Percentiles rank a stretch among this genome's conserved stretches.
Conservation (phyloP, 805 yeast species). For the Metschnikowia borealis region DNA sequence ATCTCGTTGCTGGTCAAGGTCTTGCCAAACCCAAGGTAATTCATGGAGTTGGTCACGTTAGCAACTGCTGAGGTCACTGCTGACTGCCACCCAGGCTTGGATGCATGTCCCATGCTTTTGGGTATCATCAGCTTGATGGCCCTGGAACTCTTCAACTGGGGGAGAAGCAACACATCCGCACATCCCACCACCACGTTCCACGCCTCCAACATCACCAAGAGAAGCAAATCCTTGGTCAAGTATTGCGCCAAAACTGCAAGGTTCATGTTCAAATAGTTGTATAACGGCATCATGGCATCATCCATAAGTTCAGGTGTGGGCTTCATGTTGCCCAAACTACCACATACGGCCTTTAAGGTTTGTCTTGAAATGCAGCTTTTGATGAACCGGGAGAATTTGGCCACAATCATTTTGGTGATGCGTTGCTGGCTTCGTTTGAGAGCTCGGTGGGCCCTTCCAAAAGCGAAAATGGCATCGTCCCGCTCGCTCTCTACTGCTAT, state of each 20-base stretch:
- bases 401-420: slow-evolving; percentile 65
- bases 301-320: slow-evolving; percentile 49
- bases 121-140: slow-evolving; percentile 28
- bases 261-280: slow-evolving; percentile 68
- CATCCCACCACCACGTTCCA: slow-evolving; percentile 72
- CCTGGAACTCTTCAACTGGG: slow-evolving; percentile 54
- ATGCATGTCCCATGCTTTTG: slow-evolving; percentile 7
- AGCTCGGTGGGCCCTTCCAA: slow-evolving; percentile 71
- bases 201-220: slow-evolving; percentile 67
- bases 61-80: slow-evolving; percentile 49
- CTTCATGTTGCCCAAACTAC: slow-evolving; percentile 39
- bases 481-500: slow-evolving; percentile 77
- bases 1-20: slow-evolving; percentile 57
- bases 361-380: slow-evolving; percentile 52
- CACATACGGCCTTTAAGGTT: slow-evolving; percentile 56
- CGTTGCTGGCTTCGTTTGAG: slow-evolving; percentile 63
- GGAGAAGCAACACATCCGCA: slow-evolving; percentile 71
- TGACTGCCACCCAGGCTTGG: slow-evolving; percentile 35
- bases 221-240: slow-evolving; percentile 51
- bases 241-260: slow-evolving; percentile 58
- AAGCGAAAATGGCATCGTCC: slow-evolving; percentile 73
- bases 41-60: slow-evolving; percentile 41
- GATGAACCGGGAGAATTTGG: slow-evolving; percentile 65
- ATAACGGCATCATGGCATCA: slow-evolving; percentile 67
- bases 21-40: slow-evolving; percentile 48